A percentile compares a stretch with the other conserved stretches of the same genome.
Evolutionary conservation across 352 stramenopile genomes (phyloP).

Genomic region (Phytopythium delawarense): DNA sequence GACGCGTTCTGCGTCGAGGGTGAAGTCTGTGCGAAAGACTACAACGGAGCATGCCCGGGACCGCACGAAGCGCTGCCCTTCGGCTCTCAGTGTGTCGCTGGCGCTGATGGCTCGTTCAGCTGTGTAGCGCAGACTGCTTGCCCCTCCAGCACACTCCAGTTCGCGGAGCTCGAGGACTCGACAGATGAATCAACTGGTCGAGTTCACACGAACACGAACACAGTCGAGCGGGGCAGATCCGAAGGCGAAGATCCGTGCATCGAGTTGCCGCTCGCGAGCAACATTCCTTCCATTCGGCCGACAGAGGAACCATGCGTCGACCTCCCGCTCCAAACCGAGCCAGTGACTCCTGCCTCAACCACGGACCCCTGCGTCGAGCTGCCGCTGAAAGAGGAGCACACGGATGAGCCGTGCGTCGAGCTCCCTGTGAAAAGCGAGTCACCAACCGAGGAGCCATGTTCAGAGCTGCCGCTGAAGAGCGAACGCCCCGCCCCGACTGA

Average conservation of each 20-base stretch:
- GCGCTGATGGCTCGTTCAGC: neutral
- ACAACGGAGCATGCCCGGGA: neutral
- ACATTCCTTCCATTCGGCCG: neutral
- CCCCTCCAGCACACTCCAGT: neutral
- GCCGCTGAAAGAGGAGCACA: neutral
- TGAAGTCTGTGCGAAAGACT: neutral
- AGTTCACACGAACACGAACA: neutral
- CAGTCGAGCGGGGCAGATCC: neutral
- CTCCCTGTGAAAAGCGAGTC: neutral
- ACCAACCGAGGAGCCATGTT: neutral
- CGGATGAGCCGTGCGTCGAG: neutral
- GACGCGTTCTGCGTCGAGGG: neutral
- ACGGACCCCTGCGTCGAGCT: neutral
- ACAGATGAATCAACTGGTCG: neutral
- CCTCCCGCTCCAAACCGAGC: neutral
- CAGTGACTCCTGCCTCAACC: neutral
- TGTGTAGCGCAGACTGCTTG: neutral
- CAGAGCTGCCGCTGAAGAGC: neutral
- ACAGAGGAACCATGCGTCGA: neutral
- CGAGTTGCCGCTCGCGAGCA: neutral
- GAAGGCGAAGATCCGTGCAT: neutral
- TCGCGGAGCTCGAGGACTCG: neutral
- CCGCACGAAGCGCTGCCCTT: neutral
- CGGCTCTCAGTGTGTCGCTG: neutral
- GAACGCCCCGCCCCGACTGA: neutral